phyloP scores from a whole-genome alignment of 1,139 yeast genomes.

The Candida glucosophila region DNA sequence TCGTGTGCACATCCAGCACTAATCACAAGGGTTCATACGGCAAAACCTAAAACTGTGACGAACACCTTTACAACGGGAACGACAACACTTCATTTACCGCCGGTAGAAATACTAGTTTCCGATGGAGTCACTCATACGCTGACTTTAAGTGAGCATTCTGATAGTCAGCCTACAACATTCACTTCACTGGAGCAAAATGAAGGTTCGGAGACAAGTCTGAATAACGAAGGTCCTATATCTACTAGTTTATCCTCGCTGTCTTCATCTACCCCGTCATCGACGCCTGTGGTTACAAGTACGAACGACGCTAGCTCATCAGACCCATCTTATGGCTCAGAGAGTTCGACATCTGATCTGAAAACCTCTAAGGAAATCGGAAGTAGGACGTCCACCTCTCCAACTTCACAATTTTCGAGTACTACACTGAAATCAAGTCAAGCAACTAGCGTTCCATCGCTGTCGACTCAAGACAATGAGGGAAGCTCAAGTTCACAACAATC shows the following conservation, averaged over 20 bases:
- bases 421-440: constrained; percentile 5
- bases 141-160: constrained; percentile 35
- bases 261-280: constrained; percentile 12
- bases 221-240: constrained; percentile 6
- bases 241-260: constrained; percentile 7
- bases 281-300: too few relatives aligned
- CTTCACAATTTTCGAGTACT: constrained; percentile 8
- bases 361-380: constrained; percentile 4
- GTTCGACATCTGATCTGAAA: constrained; percentile 8
- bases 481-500: constrained; percentile 6
- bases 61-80: constrained; percentile 51
- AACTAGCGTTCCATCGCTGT: constrained; percentile 3
- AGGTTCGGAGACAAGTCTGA: constrained; percentile 7
- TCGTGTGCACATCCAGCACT: constrained; percentile 32
- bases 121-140: constrained; percentile 54
- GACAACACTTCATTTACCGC: constrained; percentile 53
- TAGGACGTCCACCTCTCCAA: constrained; percentile 4
- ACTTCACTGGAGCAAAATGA: constrained; percentile 11
- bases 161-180: constrained; percentile 24
- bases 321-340: constrained; percentile 2
- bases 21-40: constrained; percentile 57
- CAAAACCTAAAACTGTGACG: constrained; percentile 48
- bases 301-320: constrained; percentile 6
- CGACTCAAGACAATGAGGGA: constrained; percentile 2
- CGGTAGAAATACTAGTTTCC: constrained; percentile 58